These are phyloP conservation scores for Ogataea allantospora DNA, from an alignment of 805 yeast species.

Conservation along the genomic window DNA sequence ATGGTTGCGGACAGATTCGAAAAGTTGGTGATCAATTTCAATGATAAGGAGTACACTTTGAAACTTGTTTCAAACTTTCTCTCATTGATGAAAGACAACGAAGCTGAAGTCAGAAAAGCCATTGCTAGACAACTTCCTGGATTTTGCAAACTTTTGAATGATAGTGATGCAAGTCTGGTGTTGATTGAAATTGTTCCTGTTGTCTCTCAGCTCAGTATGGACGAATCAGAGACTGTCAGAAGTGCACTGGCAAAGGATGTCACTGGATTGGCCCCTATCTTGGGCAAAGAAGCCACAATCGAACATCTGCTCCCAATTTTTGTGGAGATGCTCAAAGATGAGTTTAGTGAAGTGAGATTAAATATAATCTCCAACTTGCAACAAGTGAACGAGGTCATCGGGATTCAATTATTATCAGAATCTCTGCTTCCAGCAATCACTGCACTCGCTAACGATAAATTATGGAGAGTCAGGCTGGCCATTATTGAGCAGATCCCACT, in stretches of 20 bases:
- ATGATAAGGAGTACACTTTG: conserved; percentile 54
- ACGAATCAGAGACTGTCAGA: conserved; percentile 90
- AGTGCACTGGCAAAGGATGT: conserved; percentile 88
- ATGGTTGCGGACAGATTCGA: conserved; percentile 96
- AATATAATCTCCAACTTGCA: conserved; percentile 91
- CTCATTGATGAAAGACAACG: conserved; percentile 80
- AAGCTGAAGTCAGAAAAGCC: conserved; percentile 96
- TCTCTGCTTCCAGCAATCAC: conserved; percentile 92
- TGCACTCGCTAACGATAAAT: conserved; percentile 91
- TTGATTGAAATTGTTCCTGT: conserved; percentile 75
- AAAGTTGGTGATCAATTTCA: conserved; percentile 63
- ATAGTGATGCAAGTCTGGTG: conserved; percentile 46
- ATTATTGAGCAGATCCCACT: conserved; percentile 95
- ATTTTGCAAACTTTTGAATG: conserved; percentile 52
- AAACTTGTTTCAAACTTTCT: conserved; percentile 70
- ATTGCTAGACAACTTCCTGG: conserved; percentile 88
- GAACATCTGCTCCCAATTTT: conserved; percentile 83
- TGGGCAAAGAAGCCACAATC: conserved; percentile 82
- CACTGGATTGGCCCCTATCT: conserved; percentile 79
- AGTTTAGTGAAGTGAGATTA: conserved; percentile 92
- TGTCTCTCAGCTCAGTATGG: conserved; percentile 80
- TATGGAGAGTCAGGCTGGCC: conserved; percentile 97
- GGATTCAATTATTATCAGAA: conserved; percentile 82
- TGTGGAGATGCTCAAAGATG: conserved; percentile 92
- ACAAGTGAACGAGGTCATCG: conserved; percentile 90